Percentiles rank a stretch among this genome's conserved stretches.
These are phyloP conservation scores for Celoporthe dispersa DNA, from an alignment of 2,329 filamentous ascomycete genomes.

Conservation along the genomic window DNA sequence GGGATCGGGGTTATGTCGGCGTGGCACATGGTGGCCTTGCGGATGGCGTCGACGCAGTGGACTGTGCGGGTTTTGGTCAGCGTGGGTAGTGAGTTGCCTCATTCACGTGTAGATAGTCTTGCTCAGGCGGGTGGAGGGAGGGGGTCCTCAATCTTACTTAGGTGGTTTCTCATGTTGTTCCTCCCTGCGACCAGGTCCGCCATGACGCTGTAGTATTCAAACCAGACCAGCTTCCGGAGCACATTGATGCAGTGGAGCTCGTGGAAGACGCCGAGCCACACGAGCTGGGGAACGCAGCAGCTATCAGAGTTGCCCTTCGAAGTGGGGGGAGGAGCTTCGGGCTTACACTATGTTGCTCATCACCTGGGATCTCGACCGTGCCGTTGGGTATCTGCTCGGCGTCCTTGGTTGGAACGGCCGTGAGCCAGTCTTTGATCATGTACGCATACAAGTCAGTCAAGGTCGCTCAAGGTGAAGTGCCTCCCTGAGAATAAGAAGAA, in stretches of 20 bases:
- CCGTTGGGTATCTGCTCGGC: constrained; percentile 15
- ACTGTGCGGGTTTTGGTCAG: background rate
- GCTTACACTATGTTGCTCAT: constrained; percentile 15
- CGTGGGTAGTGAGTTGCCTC: too few species aligned
- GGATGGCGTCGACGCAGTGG: constrained; percentile 22
- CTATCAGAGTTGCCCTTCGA: background rate
- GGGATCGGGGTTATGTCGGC: constrained; percentile 21
- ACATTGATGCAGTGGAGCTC: constrained; percentile 22
- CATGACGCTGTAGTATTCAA: constrained; percentile 23
- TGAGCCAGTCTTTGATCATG: constrained; percentile 12
- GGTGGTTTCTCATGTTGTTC: constrained; percentile 23
- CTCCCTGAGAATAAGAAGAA: background rate
- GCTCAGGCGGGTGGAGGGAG: too few species aligned
- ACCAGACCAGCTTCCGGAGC: constrained; percentile 22
- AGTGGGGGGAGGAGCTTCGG: background rate
- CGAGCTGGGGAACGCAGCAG: background rate
- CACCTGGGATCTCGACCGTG: constrained; percentile 17
- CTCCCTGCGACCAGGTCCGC: constrained; percentile 17
- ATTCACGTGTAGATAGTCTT: too few species aligned
- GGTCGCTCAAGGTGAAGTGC: too few species aligned
- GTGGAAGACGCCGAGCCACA: constrained; percentile 24
- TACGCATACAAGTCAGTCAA: background rate
- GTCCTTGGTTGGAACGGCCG: constrained; percentile 9
- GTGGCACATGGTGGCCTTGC: constrained; percentile 21
- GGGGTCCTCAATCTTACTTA: background rate